Conservation (phyloP, 139 green algal genomes). For the Tetraselmis chui region DNA sequence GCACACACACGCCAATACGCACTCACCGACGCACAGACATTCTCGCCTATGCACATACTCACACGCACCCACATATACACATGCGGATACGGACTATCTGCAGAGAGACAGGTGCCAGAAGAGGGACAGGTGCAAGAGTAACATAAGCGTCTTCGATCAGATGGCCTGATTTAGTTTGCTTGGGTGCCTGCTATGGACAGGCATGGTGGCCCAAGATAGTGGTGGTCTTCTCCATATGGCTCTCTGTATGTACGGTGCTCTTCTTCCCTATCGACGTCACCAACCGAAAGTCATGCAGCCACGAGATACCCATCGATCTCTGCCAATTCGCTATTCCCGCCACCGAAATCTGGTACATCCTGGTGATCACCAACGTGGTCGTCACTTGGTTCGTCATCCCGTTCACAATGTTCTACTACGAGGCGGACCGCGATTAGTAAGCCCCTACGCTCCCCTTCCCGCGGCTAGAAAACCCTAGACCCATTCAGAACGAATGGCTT, state of each 20-base stretch:
- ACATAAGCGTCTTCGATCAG: no score
- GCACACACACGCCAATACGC: no score
- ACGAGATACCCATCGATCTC: conserved; percentile 47
- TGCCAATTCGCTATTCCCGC: conserved; percentile 86
- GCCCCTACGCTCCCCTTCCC: not conserved
- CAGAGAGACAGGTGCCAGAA: no score
- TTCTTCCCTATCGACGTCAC: conserved; percentile 93
- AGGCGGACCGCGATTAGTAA: conserved; percentile 83
- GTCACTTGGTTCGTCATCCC: conserved; percentile 79
- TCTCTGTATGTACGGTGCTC: conserved; percentile 83
- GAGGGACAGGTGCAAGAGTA: no score
- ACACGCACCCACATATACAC: no score
- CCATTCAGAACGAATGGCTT: no score
- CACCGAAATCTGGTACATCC: conserved; percentile 74
- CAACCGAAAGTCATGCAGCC: conserved; percentile 70
- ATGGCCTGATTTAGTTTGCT: no score
- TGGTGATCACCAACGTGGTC: conserved; percentile 78
- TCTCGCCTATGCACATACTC: no score
- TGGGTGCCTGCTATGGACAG: no score
- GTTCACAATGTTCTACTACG: conserved; percentile 96
- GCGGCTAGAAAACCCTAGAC: no score
- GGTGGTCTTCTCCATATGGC: conserved; percentile 73
- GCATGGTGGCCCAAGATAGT: conserved; percentile 90
- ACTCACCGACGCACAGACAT: no score
- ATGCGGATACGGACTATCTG: no score